phyloP scores from a whole-genome alignment of 2,329 filamentous ascomycete genomes.

The Aspergillus carbonarius region DNA sequence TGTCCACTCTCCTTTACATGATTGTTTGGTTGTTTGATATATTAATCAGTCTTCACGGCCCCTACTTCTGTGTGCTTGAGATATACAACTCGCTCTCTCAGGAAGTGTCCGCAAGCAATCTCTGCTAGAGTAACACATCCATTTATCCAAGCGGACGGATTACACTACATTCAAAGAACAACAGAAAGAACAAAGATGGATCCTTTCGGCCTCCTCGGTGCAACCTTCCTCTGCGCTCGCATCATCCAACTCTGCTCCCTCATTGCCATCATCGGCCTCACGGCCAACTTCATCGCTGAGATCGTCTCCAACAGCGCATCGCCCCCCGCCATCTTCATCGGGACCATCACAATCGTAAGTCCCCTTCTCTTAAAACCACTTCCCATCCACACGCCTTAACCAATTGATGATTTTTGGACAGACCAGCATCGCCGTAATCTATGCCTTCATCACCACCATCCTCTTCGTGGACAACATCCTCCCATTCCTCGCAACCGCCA shows the following conservation, averaged over 20 bases:
- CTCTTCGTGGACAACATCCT: slow-evolving; percentile 76
- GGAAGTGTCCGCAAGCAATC: neutral
- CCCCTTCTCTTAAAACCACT: slow-evolving; percentile 13
- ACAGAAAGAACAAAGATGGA: slow-evolving; percentile 20
- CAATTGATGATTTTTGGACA: slow-evolving; percentile 34
- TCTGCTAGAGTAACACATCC: slow-evolving; percentile 1
- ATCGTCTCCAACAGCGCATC: slow-evolving; percentile 66
- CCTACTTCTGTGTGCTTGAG: neutral
- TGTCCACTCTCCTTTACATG: neutral
- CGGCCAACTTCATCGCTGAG: slow-evolving; percentile 76
- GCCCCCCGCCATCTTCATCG: slow-evolving; percentile 71
- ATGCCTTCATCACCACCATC: slow-evolving; percentile 76
- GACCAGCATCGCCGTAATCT: slow-evolving; percentile 76
- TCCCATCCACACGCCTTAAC: neutral
- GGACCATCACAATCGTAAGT: slow-evolving; percentile 76
- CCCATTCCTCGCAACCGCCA: slow-evolving; percentile 68
- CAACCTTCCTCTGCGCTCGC: slow-evolving; percentile 73
- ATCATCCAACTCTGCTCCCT: slow-evolving; percentile 69
- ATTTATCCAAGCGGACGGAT: neutral
- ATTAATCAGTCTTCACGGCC: neutral
- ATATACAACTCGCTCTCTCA: neutral
- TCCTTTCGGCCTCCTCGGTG: slow-evolving; percentile 68
- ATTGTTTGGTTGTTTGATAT: neutral
- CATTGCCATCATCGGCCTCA: slow-evolving; percentile 75
- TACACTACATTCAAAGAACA: neutral